phyloP scores from a whole-genome alignment of 805 yeast genomes.

The Starmerella sp. region DNA sequence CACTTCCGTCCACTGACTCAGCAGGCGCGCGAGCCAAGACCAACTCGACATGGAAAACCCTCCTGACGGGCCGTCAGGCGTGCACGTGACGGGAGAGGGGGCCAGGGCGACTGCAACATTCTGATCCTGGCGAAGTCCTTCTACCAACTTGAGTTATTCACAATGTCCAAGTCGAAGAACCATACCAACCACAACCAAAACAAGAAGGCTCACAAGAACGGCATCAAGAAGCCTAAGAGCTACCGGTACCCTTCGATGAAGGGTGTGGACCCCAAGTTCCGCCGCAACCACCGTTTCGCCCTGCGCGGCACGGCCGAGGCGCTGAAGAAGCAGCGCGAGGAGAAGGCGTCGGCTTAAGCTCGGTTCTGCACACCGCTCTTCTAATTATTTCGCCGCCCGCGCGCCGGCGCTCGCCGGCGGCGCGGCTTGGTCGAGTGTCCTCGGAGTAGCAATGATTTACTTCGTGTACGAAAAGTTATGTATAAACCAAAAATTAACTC shows the following conservation, averaged over 20 bases:
- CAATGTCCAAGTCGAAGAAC: slow-evolving; percentile 98
- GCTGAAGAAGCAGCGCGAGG: slow-evolving; percentile 63
- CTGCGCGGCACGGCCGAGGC: slow-evolving; percentile 95
- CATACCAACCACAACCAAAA: slow-evolving; percentile 99
- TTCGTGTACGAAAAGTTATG: slow-evolving; percentile 2
- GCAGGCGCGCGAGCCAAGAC: background rate
- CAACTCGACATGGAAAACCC: background rate
- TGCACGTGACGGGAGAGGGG: background rate
- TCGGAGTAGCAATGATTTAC: background rate
- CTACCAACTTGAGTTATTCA: slow-evolving; percentile 18
- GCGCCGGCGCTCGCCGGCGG: background rate
- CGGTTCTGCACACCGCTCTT: background rate
- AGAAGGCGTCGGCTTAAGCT: slow-evolving; percentile 33
- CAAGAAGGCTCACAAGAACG: slow-evolving; percentile 99
- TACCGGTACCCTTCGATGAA: slow-evolving; percentile 96
- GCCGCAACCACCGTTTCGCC: slow-evolving; percentile 98
- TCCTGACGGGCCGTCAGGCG: background rate
- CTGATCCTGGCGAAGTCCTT: background rate
- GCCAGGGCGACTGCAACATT: background rate
- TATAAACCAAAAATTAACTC: background rate
- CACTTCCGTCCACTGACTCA: background rate
- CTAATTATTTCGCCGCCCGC: background rate
- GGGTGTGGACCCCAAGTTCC: slow-evolving; percentile 99
- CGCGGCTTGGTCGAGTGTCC: background rate
- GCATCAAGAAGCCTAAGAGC: slow-evolving; percentile 98